phyloP scores from a whole-genome alignment of 2,329 filamentous ascomycete genomes.

The Trichoderma sp. region DNA sequence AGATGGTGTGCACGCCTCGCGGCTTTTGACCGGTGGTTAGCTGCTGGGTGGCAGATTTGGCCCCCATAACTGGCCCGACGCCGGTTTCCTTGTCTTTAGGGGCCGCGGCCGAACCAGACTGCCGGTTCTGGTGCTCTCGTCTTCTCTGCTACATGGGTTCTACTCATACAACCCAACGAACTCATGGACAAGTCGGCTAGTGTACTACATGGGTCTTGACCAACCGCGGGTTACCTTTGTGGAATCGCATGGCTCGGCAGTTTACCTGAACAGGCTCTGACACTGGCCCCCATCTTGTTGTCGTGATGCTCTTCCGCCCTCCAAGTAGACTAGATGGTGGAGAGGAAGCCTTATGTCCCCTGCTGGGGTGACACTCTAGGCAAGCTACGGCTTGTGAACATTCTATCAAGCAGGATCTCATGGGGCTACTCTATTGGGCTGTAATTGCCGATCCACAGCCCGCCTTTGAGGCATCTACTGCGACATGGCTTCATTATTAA shows the following conservation, averaged over 20 bases:
- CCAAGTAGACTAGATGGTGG: neutral
- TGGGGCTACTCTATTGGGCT: neutral
- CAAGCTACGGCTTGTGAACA: neutral
- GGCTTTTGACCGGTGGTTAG: neutral
- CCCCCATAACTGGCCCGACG: neutral
- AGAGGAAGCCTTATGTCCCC: neutral
- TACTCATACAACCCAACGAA: neutral
- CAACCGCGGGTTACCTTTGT: neutral
- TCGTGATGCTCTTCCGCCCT: slow-evolving; percentile 1
- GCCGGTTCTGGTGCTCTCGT: slow-evolving; percentile 19
- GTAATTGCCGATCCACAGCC: neutral
- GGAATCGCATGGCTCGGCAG: neutral
- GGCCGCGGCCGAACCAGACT: slow-evolving; percentile 18
- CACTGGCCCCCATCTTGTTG: neutral
- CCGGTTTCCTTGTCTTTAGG: neutral
- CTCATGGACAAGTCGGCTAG: neutral
- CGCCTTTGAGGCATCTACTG: neutral
- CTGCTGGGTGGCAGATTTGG: slow-evolving; percentile 9
- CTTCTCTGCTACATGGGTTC: slow-evolving; percentile 5
- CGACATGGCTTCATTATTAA: neutral
- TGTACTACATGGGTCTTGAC: neutral
- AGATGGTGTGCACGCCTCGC: neutral
- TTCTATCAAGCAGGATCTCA: neutral
- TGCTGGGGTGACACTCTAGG: neutral
- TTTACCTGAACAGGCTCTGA: neutral